Conservation (phyloP, 371 early-diverging fungal species). For the Mortierella sp. region DNA sequence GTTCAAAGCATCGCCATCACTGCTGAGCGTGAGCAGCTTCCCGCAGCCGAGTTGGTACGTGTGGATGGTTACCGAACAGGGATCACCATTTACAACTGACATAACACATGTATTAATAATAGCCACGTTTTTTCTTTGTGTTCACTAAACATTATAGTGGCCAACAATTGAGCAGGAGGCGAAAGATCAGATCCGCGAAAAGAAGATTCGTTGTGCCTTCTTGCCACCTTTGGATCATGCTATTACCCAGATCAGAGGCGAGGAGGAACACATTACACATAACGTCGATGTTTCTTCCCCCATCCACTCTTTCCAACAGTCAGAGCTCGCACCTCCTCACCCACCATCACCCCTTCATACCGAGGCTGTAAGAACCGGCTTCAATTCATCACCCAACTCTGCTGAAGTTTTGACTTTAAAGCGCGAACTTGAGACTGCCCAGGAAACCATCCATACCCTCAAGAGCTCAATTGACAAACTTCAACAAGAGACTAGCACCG, state of each 20-base stretch:
- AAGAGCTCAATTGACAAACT: constrained; percentile 31
- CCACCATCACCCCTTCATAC: constrained; percentile 15
- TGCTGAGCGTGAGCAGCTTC: constrained; percentile 59
- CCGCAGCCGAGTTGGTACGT: constrained; percentile 63
- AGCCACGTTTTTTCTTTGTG: constrained; percentile 18
- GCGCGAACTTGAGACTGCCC: constrained; percentile 38
- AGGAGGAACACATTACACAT: constrained; percentile 11
- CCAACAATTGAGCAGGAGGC: constrained; percentile 62
- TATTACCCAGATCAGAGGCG: constrained; percentile 43
- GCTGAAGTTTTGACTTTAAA: constrained; percentile 25
- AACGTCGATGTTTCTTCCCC: not conserved
- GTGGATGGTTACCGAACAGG: no score
- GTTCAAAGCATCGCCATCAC: constrained; percentile 87
- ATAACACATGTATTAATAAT: not conserved
- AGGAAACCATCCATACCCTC: constrained; percentile 31
- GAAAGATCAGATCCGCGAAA: constrained; percentile 68
- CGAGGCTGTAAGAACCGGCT: constrained; percentile 2
- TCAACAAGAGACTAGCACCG: constrained; percentile 35
- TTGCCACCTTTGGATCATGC: constrained; percentile 52
- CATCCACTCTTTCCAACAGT: constrained; percentile 1
- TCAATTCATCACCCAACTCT: constrained; percentile 2
- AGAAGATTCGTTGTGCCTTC: constrained; percentile 74
- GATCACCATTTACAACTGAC: not conserved
- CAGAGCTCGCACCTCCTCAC: not conserved
- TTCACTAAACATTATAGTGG: constrained; percentile 63